Percentiles rank a stretch among this genome's conserved stretches.
Evolutionary conservation across 2,329 filamentous ascomycete species (phyloP).

Genomic region (Coniochaeta hoffmannii): DNA sequence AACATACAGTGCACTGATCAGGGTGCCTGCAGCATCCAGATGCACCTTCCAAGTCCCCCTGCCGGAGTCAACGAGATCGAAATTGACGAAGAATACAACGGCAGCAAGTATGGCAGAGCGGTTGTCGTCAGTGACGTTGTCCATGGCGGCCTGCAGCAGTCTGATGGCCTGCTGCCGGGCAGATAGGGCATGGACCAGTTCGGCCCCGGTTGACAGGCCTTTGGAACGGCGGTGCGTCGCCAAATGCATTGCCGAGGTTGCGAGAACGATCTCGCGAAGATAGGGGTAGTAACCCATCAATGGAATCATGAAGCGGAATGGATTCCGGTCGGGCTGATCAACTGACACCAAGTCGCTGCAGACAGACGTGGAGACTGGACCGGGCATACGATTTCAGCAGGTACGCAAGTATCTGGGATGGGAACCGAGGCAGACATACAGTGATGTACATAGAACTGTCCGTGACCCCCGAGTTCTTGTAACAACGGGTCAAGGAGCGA

Average conservation of each 20-base stretch:
- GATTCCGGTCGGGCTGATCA: constrained; percentile 35
- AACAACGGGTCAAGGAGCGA: constrained; percentile 46
- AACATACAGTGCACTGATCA: constrained; percentile 31
- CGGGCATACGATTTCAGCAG: not conserved
- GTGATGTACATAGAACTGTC: constrained; percentile 40
- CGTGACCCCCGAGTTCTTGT: constrained; percentile 40
- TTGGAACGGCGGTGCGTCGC: constrained; percentile 31
- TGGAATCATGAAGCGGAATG: constrained; percentile 36
- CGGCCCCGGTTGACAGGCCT: constrained; percentile 15
- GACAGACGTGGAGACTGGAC: constrained; percentile 38
- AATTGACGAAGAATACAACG: constrained; percentile 41
- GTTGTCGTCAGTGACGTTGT: constrained; percentile 26
- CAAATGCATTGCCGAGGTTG: constrained; percentile 40
- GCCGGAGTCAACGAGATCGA: constrained; percentile 42
- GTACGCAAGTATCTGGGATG: not conserved
- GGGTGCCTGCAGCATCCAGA: constrained; percentile 35
- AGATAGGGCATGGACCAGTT: constrained; percentile 34
- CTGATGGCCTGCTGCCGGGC: constrained; percentile 37
- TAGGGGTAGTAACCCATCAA: constrained; percentile 32
- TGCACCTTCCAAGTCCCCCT: constrained; percentile 40
- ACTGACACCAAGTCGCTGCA: constrained; percentile 45
- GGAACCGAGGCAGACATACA: constrained; percentile 31
- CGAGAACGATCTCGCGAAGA: constrained; percentile 38
- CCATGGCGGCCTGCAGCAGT: constrained; percentile 31
- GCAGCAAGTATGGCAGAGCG: constrained; percentile 31